Evolutionary conservation across 257 asterid species (phyloP).

Genomic region (Rubia yunnanensis): DNA sequence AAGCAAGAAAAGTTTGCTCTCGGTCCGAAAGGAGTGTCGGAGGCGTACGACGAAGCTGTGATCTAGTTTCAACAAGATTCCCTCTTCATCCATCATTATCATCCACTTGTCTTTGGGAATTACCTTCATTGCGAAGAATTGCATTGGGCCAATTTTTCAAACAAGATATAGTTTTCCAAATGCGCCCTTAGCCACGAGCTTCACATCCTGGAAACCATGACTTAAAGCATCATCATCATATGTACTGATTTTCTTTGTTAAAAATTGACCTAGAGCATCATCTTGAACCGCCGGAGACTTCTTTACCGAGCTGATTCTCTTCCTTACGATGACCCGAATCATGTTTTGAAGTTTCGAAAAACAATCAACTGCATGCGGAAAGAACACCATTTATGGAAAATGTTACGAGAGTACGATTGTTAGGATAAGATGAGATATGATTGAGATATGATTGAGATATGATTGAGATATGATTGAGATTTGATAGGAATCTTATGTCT

Average conservation of each 20-base stretch:
- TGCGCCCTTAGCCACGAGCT: conserved; percentile 72
- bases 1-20: conserved; percentile 58
- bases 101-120: conserved; percentile 50
- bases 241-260: neutral
- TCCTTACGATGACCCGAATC: neutral
- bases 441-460: too few relatives aligned
- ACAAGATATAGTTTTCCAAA: conserved; percentile 78
- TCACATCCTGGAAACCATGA: conserved; percentile 54
- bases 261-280: neutral
- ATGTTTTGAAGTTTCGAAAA: neutral
- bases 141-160: conserved; percentile 44
- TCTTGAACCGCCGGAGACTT: neutral
- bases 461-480: too few relatives aligned
- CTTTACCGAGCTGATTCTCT: neutral
- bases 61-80: conserved; percentile 46
- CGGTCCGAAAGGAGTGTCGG: conserved; percentile 72
- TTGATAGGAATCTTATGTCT: too few relatives aligned
- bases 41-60: conserved; percentile 68
- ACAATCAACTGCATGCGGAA: neutral
- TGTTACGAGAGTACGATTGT: neutral
- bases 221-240: conserved; percentile 14
- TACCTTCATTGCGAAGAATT: conserved; percentile 70
- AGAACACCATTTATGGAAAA: neutral
- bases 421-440: too few relatives aligned
- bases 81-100: conserved; percentile 61